Conservation (phyloP, 257 asterid species). For the Nicotiana benthamiana region DNA sequence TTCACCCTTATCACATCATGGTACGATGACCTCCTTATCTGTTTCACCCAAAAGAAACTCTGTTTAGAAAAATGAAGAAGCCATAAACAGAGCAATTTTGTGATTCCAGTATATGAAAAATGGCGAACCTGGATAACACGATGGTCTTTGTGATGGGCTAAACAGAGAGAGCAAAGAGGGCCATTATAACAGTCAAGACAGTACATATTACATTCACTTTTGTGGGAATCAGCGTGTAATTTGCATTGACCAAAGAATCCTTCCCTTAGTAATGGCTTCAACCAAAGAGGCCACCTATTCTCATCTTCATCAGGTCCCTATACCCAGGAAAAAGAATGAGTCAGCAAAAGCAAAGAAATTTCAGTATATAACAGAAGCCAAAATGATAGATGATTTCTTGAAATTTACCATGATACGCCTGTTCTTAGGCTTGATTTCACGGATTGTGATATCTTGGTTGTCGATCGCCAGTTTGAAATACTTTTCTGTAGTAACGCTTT, state of each 20-base stretch:
- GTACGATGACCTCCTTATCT: conserved; percentile 19
- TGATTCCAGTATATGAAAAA: background rate
- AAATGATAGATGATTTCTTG: too few relatives aligned
- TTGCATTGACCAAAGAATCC: conserved; percentile 19
- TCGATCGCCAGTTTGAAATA: conserved; percentile 79
- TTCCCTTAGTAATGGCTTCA: conserved; percentile 9
- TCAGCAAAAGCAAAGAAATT: background rate
- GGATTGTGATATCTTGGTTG: conserved; percentile 41
- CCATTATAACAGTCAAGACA: conserved; percentile 17
- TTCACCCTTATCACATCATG: conserved; percentile 15
- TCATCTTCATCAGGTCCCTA: conserved; percentile 15
- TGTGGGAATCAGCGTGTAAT: conserved; percentile 14
- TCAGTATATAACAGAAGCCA: background rate
- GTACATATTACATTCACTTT: conserved; percentile 23
- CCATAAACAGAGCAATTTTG: background rate
- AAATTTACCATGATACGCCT: conserved; percentile 68
- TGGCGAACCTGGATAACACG: conserved; percentile 14
- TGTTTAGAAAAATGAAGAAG: background rate
- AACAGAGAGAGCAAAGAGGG: conserved; percentile 19
- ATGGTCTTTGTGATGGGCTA: conserved; percentile 15
- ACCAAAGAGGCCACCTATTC: conserved; percentile 18
- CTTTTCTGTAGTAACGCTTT: conserved; percentile 15
- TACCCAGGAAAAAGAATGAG: background rate
- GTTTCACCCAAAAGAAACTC: background rate
- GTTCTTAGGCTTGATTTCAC: conserved; percentile 64